Base-by-base conservation (phyloP, 306 rosid species). In the Biancaea sappan region DNA sequence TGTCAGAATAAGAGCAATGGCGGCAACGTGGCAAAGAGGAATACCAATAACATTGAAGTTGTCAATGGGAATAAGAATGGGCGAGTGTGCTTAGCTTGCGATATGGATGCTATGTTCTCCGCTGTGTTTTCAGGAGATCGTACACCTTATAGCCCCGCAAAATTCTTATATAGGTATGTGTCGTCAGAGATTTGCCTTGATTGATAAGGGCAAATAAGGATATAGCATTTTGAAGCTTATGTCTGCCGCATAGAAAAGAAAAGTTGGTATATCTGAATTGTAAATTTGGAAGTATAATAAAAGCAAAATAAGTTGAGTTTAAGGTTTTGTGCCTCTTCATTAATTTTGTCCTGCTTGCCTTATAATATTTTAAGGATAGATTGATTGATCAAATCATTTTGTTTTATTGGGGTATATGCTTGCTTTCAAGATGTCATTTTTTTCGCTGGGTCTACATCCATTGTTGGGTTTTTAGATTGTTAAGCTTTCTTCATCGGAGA, bases 101-200 rank as follows among this genome's bases (percentile, higher is more conserved):
- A 91, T 77, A 77, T 91, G 88, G 93, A 91, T 81, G 89, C 88
- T 22, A 84, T 88, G 77, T 93, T 91, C 66, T 91, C 96, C 0
- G 87, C 97, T 0, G 91, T 85, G 50, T 93, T 87, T 78, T 91
- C 98, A 0, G 93, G 96, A 37, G 96, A 86, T 85, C 92, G 93
- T 70, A 69, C 16, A 24, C 97, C 98, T 8, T 93, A 87, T 60
- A 93, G 96, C 82, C 98, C 98, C 1, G 97, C 98, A 18, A 84
- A 80, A 80, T 93, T 93, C 79, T 66, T 93, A 71, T 83, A 89
- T 84, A 93, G 98, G 98, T 93, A 40, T 44, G 80, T 46, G 11
- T n/a, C 6, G 22, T 31, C 3, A 19, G 48, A 60, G 10, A 13
- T 37, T 40, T 38, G 56, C 56, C 28, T 8, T 6, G 18, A 16